Evolutionary conservation across 2,329 filamentous ascomycete genomes (phyloP), one percentile per base, ranked within the genome.

Genomic region (Canariomyces notabilis): DNA sequence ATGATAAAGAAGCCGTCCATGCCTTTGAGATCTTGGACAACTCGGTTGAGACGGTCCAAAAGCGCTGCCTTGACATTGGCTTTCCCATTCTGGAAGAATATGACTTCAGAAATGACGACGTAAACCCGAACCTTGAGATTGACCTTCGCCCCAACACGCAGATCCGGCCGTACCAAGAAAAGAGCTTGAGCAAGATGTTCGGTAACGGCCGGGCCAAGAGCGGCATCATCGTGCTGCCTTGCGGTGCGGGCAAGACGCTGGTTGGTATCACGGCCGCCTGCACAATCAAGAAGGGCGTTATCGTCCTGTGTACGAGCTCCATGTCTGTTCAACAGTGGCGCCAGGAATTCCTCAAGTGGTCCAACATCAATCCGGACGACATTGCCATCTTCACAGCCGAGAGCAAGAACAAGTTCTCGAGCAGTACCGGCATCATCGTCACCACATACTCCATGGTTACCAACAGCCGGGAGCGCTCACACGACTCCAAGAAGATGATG

Each of bases 401-500:
- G 56, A 88, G 88, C 64, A 98, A 98, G 67, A 75, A 76, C 42
- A 77, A 76, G 46, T 95, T 98, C 59, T 83, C 84, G 1, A 82
- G 90, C 40, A 91, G 89, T 61, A 95, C 93, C 1, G 93, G 93
- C 62, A 90, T 98, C 55, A 94, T 98, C 55, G 89, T 98, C 42
- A 95, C 90, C 9, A 98, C 93, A 1, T 98, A 98, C 66, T 93
- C 89, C 49, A 98, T 98, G 93, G 89, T 98, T n/a, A 95, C 89
- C 7, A 87, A 93, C 60, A 89, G 85, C 12, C 79, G 89, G 40
- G 85, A 88, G 49, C 79, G 91, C 48, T 91, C 93, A 2, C 84
- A 97, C 63, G 91, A 98, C 63, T 87, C 91, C 3, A 83, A 93
- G 62, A 94, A 95, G 71, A 95, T 97, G 82, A 96, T 98, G 89